phyloP scores from a whole-genome alignment of 2,329 filamentous ascomycete genomes.

The Cylindrodendrum hubeiense region DNA sequence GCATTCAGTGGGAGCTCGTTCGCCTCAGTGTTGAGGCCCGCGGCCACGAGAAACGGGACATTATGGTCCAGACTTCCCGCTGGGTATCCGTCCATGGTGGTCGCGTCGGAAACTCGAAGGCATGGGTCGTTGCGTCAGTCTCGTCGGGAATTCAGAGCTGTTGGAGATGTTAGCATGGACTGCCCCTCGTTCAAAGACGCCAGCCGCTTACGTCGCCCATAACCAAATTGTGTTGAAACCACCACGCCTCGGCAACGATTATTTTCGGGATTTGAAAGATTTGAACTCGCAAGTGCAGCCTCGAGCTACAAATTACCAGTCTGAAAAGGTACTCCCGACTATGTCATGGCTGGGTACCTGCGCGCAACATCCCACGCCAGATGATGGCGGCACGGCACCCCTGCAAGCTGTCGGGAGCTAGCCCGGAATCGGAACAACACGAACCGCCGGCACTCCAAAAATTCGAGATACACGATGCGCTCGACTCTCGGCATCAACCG shows the following conservation, averaged over 20 bases:
- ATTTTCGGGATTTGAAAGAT: neutral
- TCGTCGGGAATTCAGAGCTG: constrained; percentile 37
- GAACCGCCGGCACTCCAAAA: constrained; percentile 34
- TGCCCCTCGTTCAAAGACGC: constrained; percentile 43
- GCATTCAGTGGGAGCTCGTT: constrained; percentile 58
- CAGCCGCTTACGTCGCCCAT: constrained; percentile 41
- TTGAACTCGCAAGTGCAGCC: neutral
- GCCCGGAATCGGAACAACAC: constrained; percentile 50
- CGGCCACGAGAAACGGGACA: constrained; percentile 85
- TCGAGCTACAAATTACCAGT: constrained; percentile 2
- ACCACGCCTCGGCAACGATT: neutral
- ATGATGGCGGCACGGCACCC: constrained; percentile 25
- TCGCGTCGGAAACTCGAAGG: constrained; percentile 33
- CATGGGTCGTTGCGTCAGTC: constrained; percentile 37
- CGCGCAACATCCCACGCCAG: constrained; percentile 16
- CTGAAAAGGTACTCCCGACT: constrained; percentile 1
- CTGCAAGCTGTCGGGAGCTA: constrained; percentile 31
- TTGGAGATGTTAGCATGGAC: constrained; percentile 20
- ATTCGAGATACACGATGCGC: constrained; percentile 34
- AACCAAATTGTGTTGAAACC: neutral
- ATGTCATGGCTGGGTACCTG: constrained; percentile 13
- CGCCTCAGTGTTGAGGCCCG: constrained; percentile 71
- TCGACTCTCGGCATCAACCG: constrained; percentile 9
- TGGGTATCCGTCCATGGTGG: constrained; percentile 82
- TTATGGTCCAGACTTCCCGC: constrained; percentile 86